Evolutionary conservation across 208 protist species (phyloP).

Genomic region (Zelonia costaricensis): DNA sequence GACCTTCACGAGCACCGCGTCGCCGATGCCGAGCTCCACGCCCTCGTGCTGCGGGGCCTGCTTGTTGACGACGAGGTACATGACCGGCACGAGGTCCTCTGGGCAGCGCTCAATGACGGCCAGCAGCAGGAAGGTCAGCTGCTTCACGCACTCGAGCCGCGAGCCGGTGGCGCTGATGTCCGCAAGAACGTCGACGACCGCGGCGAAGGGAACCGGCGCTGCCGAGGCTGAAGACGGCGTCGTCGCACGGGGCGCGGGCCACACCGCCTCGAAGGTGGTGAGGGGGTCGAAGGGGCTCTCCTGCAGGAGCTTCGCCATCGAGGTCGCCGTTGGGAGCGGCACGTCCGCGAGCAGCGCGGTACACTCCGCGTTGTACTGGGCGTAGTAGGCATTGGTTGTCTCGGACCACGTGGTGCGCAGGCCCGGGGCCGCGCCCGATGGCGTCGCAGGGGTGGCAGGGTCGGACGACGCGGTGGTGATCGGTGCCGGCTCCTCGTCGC

Average conservation of each 20-base stretch:
- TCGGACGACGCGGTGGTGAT: background rate
- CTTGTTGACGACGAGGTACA: slow-evolving; percentile 97
- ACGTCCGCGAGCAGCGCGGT: slow-evolving; percentile 19
- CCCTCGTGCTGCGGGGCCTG: slow-evolving; percentile 96
- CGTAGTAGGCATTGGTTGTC: slow-evolving; percentile 16
- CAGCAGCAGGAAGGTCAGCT: slow-evolving; percentile 86
- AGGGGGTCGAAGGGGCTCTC: slow-evolving; percentile 43
- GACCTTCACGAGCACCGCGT: slow-evolving; percentile 95
- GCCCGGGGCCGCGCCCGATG: background rate
- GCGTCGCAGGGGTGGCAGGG: no score
- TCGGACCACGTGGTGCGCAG: slow-evolving; percentile 13
- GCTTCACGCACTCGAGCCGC: slow-evolving; percentile 86
- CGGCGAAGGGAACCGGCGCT: slow-evolving; percentile 63
- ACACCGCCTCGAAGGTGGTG: slow-evolving; percentile 33
- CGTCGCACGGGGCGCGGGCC: slow-evolving; percentile 29
- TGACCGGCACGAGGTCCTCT: slow-evolving; percentile 79
- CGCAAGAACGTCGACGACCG: slow-evolving; percentile 72
- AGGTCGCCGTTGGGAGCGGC: slow-evolving; percentile 42
- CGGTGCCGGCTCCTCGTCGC: slow-evolving; percentile 13
- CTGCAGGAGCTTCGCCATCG: slow-evolving; percentile 83
- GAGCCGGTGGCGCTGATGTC: slow-evolving; percentile 86
- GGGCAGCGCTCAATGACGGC: slow-evolving; percentile 86
- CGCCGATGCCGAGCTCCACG: slow-evolving; percentile 98
- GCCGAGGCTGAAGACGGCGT: background rate
- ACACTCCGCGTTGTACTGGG: slow-evolving; percentile 31